These are phyloP conservation scores for Closterium sp. DNA, from an alignment of 139 green algal species.

Conservation along the genomic window DNA sequence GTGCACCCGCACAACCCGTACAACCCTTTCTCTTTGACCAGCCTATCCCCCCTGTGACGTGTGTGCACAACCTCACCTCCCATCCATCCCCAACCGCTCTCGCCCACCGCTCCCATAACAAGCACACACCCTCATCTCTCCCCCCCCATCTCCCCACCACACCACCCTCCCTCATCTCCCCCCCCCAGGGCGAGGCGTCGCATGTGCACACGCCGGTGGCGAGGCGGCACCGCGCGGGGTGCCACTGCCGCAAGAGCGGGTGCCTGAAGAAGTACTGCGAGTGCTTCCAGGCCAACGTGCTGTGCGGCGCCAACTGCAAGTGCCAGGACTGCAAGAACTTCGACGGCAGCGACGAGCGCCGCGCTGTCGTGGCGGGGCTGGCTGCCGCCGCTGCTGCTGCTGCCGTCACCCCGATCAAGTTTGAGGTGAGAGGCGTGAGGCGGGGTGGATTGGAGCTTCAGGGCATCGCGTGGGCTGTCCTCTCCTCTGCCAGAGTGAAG, in stretches of 20 bases:
- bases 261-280: slow-evolving; percentile 99
- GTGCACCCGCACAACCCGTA: no score
- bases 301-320: slow-evolving; percentile 83
- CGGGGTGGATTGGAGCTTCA: no score
- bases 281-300: slow-evolving; percentile 92
- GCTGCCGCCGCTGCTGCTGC: slow-evolving; percentile 15
- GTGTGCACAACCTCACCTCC: no score
- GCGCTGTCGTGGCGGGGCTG: background rate
- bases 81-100: no score
- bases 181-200: slow-evolving; percentile 3
- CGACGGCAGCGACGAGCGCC: slow-evolving; percentile 37
- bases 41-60: no score
- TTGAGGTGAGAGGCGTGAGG: no score
- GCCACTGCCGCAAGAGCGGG: slow-evolving; percentile 80
- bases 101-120: no score
- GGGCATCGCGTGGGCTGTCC: no score
- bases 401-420: background rate
- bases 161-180: background rate
- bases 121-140: no score
- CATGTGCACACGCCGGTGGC: slow-evolving; percentile 10
- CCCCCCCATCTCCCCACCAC: background rate
- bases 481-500: no score
- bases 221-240: slow-evolving; percentile 73
- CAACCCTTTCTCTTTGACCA: no score
- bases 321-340: slow-evolving; percentile 75